These are phyloP conservation scores for Thalassiosira hispida DNA, from an alignment of 352 stramenopile genomes.

Conservation along the genomic window DNA sequence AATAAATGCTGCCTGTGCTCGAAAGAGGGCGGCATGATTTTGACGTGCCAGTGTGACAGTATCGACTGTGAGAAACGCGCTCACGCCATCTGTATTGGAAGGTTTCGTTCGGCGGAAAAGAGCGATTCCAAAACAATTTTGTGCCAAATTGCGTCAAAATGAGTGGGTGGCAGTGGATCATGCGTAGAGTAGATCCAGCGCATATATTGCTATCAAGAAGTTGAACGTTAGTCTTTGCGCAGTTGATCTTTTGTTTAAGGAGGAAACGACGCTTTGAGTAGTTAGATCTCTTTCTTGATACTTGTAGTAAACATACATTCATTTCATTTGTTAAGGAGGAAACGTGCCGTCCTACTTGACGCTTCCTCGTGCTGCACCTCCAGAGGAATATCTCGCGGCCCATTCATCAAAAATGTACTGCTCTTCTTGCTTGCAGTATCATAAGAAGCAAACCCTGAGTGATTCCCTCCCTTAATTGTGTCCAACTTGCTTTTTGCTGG, in stretches of 20 bases:
- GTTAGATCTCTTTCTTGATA: not conserved
- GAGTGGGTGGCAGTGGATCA: no score
- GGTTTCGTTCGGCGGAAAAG: conserved; percentile 20
- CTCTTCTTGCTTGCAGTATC: conserved; percentile 22
- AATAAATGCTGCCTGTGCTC: conserved; percentile 45
- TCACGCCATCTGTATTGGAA: conserved; percentile 47
- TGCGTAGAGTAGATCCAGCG: no score
- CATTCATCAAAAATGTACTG: conserved; percentile 17
- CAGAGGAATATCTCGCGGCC: conserved; percentile 26
- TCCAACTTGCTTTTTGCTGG: conserved; percentile 25
- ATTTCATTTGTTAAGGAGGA: conserved; percentile 5
- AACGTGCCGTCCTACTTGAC: not conserved
- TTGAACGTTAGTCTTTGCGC: no score
- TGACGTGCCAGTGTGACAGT: conserved; percentile 48
- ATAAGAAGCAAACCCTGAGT: conserved; percentile 45
- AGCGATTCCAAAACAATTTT: conserved; percentile 29
- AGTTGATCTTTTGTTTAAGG: no score
- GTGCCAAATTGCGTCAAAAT: conserved; percentile 12
- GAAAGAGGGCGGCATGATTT: conserved; percentile 49
- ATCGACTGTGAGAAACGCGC: conserved; percentile 40
- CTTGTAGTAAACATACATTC: not conserved
- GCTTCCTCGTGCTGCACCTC: conserved; percentile 24
- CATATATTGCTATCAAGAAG: no score
- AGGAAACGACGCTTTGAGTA: not conserved
- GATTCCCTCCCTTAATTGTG: conserved; percentile 45